Conservation (phyloP, 257 asterid species). For the Nicotiana undulata region DNA sequence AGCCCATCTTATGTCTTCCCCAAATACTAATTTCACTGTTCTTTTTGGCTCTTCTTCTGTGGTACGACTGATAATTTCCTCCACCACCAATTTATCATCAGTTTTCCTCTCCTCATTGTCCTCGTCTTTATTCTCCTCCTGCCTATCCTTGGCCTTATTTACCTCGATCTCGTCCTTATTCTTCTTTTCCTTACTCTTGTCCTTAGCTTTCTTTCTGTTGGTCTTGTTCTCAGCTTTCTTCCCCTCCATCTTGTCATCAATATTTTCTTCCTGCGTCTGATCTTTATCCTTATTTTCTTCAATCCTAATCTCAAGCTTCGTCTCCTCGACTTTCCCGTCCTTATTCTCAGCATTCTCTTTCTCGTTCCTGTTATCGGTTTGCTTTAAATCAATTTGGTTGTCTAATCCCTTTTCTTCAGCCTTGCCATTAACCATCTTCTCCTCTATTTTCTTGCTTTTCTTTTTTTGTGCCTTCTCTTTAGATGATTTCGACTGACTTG, state of each 20-base stretch:
- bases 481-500: slow-evolving; percentile 20
- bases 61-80: slow-evolving; percentile 33
- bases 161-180: background rate
- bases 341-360: background rate
- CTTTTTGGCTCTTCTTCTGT: slow-evolving; percentile 36
- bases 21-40: slow-evolving; percentile 59
- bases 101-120: slow-evolving; percentile 7
- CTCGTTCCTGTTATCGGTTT: slow-evolving; percentile 24
- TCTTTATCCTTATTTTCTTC: background rate
- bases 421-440: slow-evolving; percentile 20
- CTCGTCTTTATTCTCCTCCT: slow-evolving; percentile 13
- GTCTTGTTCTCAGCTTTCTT: slow-evolving; percentile 18
- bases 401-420: slow-evolving; percentile 3
- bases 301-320: background rate
- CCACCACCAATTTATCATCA: slow-evolving; percentile 52
- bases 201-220: background rate
- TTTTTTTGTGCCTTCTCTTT: slow-evolving; percentile 40
- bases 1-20: slow-evolving; percentile 89
- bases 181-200: background rate
- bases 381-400: slow-evolving; percentile 18
- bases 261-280: background rate
- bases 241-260: slow-evolving; percentile 1
- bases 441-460: slow-evolving; percentile 30
- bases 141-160: background rate
- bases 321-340: background rate